phyloP scores from a whole-genome alignment of 495 filamentous ascomycete genomes.

The Cryomyces minteri region DNA sequence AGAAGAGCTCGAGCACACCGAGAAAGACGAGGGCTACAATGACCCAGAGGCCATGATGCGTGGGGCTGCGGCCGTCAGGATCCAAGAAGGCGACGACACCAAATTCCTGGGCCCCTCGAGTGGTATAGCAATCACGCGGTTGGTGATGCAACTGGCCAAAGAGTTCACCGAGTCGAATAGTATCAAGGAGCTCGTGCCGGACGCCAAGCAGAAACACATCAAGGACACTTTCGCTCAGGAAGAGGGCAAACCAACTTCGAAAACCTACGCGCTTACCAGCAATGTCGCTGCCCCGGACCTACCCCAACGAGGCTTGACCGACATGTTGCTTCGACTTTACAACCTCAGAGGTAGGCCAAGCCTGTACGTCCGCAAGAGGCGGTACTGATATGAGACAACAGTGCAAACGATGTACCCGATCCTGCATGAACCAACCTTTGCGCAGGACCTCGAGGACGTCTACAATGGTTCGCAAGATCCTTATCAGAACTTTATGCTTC shows the following conservation, averaged over 20 bases:
- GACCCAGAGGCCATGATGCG: constrained; percentile 63
- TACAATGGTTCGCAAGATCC: constrained; percentile 56
- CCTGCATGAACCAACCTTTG: constrained; percentile 65
- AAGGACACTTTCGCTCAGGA: constrained; percentile 36
- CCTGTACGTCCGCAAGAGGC: not conserved
- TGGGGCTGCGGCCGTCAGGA: constrained; percentile 60
- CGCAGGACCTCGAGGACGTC: constrained; percentile 58
- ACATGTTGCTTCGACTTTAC: constrained; percentile 61
- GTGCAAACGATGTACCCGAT: constrained; percentile 74
- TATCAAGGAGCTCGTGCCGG: constrained; percentile 75
- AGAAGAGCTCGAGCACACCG: constrained; percentile 42
- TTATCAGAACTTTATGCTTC: constrained; percentile 67
- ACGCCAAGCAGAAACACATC: constrained; percentile 39
- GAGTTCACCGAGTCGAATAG: constrained; percentile 65
- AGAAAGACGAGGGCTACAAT: constrained; percentile 45
- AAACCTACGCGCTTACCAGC: constrained; percentile 64
- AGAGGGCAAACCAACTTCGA: constrained; percentile 41
- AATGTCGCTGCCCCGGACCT: constrained; percentile 48
- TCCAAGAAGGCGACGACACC: constrained; percentile 65
- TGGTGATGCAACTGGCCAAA: constrained; percentile 91
- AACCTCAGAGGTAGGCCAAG: constrained; percentile 48
- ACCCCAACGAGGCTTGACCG: constrained; percentile 45
- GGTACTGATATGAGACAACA: constrained; percentile 14
- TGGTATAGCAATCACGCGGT: constrained; percentile 78
- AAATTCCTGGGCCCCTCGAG: constrained; percentile 83